Evolutionary conservation across 73 alveolate species (phyloP).

Genomic region (Diophrys appendiculata): DNA sequence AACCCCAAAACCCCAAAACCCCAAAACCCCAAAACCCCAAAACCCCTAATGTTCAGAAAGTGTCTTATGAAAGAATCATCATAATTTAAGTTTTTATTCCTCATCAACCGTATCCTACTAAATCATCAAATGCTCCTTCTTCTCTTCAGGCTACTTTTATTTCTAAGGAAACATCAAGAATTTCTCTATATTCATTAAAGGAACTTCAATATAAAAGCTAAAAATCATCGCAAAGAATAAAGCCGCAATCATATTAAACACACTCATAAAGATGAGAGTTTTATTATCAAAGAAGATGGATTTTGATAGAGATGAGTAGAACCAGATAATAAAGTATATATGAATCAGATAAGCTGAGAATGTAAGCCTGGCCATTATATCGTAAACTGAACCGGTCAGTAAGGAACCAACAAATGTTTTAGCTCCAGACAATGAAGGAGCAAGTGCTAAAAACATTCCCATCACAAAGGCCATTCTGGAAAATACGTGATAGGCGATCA

Average conservation of each 20-base stretch:
- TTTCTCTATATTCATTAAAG: conserved; percentile 40
- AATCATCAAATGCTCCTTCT: too few relatives aligned
- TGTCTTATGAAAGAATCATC: too few relatives aligned
- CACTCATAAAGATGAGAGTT: neutral
- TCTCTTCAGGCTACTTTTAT: too few relatives aligned
- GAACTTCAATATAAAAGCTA: conserved; percentile 31
- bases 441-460: conserved; percentile 9
- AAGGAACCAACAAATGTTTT: conserved; percentile 12
- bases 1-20: too few relatives aligned
- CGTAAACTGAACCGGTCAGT: conserved; percentile 19
- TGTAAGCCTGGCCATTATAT: conserved; percentile 46
- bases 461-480: neutral
- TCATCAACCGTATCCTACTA: too few relatives aligned
- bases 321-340: conserved; percentile 1
- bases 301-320: neutral
- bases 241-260: conserved; percentile 3
- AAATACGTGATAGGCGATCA: neutral
- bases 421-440: conserved; percentile 14
- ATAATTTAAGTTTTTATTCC: too few relatives aligned
- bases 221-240: conserved; percentile 35
- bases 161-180: conserved; percentile 20
- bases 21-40: too few relatives aligned
- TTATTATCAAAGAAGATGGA: neutral
- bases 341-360: conserved; percentile 48
- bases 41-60: too few relatives aligned